Percentiles rank a stretch among this genome's conserved stretches.
Conservation (phyloP, 2,329 filamentous ascomycete species). For the Paecilomyces sp. region DNA sequence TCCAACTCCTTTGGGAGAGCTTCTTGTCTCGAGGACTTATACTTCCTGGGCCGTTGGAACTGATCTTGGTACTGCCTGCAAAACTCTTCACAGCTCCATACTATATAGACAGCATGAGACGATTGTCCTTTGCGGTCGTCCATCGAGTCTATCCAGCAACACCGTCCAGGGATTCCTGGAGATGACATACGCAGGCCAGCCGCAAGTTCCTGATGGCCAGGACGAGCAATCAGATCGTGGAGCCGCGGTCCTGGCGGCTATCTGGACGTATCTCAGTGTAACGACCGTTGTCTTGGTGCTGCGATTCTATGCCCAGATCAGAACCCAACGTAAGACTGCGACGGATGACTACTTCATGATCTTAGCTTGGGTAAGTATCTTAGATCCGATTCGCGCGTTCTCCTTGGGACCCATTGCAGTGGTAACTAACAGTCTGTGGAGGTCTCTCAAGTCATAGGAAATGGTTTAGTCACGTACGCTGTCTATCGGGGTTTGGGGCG, state of each 20-base stretch:
- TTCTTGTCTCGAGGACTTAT: not conserved
- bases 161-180: not conserved
- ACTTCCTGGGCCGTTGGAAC: not conserved
- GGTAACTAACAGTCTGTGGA: not conserved
- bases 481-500: slow-evolving; percentile 11
- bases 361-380: slow-evolving; percentile 6
- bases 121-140: not conserved
- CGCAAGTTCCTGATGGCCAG: not conserved
- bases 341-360: slow-evolving; percentile 7
- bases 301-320: slow-evolving; percentile 3
- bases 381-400: not conserved
- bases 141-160: not conserved
- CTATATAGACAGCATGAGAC: not conserved
- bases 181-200: not conserved
- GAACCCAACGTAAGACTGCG: not conserved
- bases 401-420: not conserved
- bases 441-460: slow-evolving; percentile 2
- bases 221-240: not conserved
- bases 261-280: slow-evolving; percentile 4
- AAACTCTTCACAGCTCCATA: not conserved
- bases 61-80: not conserved
- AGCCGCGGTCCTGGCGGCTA: not conserved
- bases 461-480: slow-evolving; percentile 5
- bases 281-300: slow-evolving; percentile 4
- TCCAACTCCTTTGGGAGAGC: not conserved